These are phyloP conservation scores for Gracilaria domingensis DNA, from an alignment of 23 red algal genomes.

Conservation along the genomic window DNA sequence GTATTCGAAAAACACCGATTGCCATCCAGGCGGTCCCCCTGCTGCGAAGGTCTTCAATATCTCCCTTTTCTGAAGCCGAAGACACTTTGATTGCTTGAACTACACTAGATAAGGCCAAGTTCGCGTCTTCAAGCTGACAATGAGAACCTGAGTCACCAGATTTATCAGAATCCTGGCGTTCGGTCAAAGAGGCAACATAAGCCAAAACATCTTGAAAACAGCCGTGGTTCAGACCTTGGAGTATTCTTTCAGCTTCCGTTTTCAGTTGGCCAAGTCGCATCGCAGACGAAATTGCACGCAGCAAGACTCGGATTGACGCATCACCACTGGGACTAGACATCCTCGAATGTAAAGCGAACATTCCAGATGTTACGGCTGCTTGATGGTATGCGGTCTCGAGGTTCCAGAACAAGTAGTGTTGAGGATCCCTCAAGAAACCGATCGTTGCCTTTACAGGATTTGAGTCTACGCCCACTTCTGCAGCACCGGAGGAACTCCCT, in stretches of 20 bases:
- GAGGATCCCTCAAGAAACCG: neutral
- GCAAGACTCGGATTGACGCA: neutral
- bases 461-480: neutral
- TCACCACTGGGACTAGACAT: neutral
- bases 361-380: constrained; percentile 19
- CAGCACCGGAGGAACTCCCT: neutral
- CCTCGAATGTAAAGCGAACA: neutral
- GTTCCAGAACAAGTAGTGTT: constrained; percentile 10
- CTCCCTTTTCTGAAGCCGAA: neutral
- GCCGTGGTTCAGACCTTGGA: neutral
- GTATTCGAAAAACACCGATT: constrained; percentile 28
- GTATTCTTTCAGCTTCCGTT: neutral
- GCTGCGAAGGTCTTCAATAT: neutral
- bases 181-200: neutral
- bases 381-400: constrained; percentile 1
- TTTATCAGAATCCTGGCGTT: neutral
- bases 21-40: constrained; percentile 41
- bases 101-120: neutral
- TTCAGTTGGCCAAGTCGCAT: neutral
- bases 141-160: too few relatives aligned
- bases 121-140: neutral
- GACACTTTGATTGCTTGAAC: neutral
- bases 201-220: neutral
- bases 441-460: neutral
- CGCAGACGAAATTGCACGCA: neutral